These are phyloP conservation scores for Paracorniculantispora psalliotae DNA, from an alignment of 2,329 filamentous ascomycete species.

Conservation along the genomic window DNA sequence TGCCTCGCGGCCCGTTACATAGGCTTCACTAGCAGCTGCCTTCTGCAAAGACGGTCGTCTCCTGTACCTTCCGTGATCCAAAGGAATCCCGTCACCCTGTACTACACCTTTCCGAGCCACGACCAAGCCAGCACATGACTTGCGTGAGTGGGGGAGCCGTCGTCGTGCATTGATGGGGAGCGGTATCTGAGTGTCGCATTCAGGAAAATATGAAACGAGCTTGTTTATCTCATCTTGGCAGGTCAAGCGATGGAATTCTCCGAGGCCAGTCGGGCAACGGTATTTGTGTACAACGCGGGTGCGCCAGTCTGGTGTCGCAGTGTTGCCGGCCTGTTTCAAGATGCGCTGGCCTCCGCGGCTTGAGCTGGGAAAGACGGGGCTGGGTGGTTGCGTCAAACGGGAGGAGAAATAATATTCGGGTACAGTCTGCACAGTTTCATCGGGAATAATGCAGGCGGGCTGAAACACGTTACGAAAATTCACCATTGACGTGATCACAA, in stretches of 20 bases:
- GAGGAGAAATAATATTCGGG: not conserved
- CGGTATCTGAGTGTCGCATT: not conserved
- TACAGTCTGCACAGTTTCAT: not conserved
- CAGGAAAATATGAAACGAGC: constrained; percentile 4
- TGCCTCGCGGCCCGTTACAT: not conserved
- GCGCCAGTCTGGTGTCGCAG: not conserved
- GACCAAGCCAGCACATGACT: not conserved
- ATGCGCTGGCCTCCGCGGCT: not conserved
- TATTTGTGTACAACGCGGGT: constrained; percentile 2
- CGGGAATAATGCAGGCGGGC: not conserved
- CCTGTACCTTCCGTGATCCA: not conserved
- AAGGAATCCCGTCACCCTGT: not conserved
- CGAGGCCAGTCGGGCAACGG: not conserved
- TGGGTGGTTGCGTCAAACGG: not conserved
- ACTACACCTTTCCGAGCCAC: not conserved
- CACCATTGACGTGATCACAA: not conserved
- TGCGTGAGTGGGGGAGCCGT: not conserved
- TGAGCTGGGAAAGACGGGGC: not conserved
- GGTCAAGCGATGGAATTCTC: not conserved
- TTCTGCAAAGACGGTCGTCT: not conserved
- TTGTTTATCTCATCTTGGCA: constrained; percentile 2
- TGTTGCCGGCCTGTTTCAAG: not conserved
- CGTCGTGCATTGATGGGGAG: not conserved
- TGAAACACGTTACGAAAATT: not conserved
- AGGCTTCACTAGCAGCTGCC: not conserved